phyloP scores from a whole-genome alignment of 345 rosid genomes.

The Cardamine chenopodiifolia region DNA sequence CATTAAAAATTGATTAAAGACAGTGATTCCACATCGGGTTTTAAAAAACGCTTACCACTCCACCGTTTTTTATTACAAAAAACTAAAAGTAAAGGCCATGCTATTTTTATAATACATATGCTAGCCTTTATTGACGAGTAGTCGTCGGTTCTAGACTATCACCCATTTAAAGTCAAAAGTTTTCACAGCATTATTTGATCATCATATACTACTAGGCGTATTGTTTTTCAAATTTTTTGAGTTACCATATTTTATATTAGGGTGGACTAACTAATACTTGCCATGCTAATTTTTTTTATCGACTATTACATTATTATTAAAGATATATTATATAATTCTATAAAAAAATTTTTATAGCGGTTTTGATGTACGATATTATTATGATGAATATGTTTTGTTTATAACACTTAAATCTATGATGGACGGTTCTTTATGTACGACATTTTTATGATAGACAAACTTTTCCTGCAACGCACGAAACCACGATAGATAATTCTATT shows the following conservation, averaged over 20 bases:
- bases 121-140: not conserved
- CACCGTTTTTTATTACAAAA: not conserved
- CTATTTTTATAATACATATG: not conserved
- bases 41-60: not conserved
- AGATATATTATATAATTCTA: too few relatives aligned
- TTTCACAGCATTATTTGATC: not conserved
- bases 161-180: slow-evolving; percentile 5
- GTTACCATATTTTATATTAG: not conserved
- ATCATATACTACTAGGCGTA: not conserved
- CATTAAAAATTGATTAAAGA: not conserved
- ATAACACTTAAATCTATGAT: too few relatives aligned
- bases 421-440: too few relatives aligned
- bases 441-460: too few relatives aligned
- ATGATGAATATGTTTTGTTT: too few relatives aligned
- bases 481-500: too few relatives aligned
- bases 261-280: too few relatives aligned
- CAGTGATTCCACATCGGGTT: not conserved
- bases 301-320: too few relatives aligned
- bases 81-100: not conserved
- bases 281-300: too few relatives aligned
- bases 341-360: too few relatives aligned
- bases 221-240: not conserved
- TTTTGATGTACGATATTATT: too few relatives aligned
- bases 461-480: too few relatives aligned
- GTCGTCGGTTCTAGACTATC: slow-evolving; percentile 10